Base-by-base conservation (phyloP, 1,139 yeast genomes). In the Torulaspora pretoriensis region DNA sequence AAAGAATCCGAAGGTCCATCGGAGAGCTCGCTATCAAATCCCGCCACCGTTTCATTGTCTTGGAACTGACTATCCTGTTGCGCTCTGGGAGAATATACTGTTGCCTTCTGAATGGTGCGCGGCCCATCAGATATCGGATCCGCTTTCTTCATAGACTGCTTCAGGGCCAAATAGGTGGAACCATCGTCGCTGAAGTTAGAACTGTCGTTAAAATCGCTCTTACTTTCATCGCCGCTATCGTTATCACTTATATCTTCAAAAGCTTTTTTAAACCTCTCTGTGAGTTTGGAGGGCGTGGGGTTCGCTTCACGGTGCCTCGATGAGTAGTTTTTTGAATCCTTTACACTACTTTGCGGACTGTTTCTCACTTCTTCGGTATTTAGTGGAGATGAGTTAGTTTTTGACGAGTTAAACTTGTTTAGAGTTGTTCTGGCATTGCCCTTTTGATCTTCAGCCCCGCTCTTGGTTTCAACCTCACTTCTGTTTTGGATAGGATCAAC, bases 171-270 rank as follows among this genome's bases (percentile, higher is more conserved):
- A 14, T 43, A 46, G 3, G 45, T 37, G 17, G 46, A 44, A 3
- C 41, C 41, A 35, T 46, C 49, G 23, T 46, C 49, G 23, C 45
- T 41, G 38, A 42, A 22, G 25, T 45, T 41, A 8, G 48, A 43
- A 17, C 46, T 45, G 19, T 45, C 43, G 22, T 45, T 45, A 6
- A 40, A 27, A 27, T 43, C 45, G 23, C 44, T 43, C 24, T 25
- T 43, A 25, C 24, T 41, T 13, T 43, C 45, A 3, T 43, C 45
- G 9, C 41, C 49, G 14, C 43, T 46, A 10, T 46, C 47, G n/a
- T 43, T 45, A 22, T 45, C 44, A 5, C 45, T 44, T 28, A 46
- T 40, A 9, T 46, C 46, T 14, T 44, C 47, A 24, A 46, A 46
- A n/a, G 49, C 38, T 34, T 38, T 40, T 14, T 39, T 46, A 19